Conservation (phyloP, 495 filamentous ascomycete genomes). For the Aspergillus sclerotiicarbonarius region DNA sequence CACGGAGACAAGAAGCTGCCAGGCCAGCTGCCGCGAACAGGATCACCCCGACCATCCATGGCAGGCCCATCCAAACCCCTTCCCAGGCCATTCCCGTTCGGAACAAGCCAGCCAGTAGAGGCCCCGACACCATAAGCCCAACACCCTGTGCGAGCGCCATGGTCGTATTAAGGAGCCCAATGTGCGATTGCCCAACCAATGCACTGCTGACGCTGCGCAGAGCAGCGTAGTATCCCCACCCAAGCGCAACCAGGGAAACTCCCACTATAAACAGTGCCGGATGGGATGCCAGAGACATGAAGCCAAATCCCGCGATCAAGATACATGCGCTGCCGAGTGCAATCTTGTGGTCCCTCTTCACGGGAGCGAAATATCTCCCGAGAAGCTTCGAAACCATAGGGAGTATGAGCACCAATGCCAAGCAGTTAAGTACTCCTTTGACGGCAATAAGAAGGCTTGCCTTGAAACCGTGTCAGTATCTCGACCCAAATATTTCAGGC, state of each 20-base stretch:
- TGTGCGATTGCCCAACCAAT: constrained; percentile 4
- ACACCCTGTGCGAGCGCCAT: constrained; percentile 11
- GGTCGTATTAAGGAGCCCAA: constrained; percentile 13
- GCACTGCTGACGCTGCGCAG: constrained; percentile 11
- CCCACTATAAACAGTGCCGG: constrained; percentile 7
- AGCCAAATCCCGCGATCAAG: constrained; percentile 5
- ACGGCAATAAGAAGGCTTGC: constrained; percentile 11
- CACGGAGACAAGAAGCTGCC: neutral
- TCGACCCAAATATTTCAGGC: neutral
- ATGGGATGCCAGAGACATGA: constrained; percentile 8
- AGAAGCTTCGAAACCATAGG: constrained; percentile 6
- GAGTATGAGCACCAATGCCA: constrained; percentile 4
- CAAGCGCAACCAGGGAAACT: constrained; percentile 5
- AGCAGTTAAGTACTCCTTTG: constrained; percentile 10
- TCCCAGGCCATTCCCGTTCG: constrained; percentile 4
- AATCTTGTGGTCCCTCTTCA: constrained; percentile 3
- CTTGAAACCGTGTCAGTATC: constrained; percentile 1
- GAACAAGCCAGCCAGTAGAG: constrained; percentile 2
- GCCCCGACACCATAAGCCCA: constrained; percentile 9
- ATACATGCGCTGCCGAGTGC: constrained; percentile 5
- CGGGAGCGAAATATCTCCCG: constrained; percentile 1
- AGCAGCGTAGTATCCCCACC: constrained; percentile 13
- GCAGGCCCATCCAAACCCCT: constrained; percentile 9
- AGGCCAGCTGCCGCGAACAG: constrained; percentile 3
- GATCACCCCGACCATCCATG: constrained; percentile 4